Percentiles rank a stretch among this genome's conserved stretches.
phyloP scores from a whole-genome alignment of 169 alveolate genomes.

The Plasmodium inui region DNA sequence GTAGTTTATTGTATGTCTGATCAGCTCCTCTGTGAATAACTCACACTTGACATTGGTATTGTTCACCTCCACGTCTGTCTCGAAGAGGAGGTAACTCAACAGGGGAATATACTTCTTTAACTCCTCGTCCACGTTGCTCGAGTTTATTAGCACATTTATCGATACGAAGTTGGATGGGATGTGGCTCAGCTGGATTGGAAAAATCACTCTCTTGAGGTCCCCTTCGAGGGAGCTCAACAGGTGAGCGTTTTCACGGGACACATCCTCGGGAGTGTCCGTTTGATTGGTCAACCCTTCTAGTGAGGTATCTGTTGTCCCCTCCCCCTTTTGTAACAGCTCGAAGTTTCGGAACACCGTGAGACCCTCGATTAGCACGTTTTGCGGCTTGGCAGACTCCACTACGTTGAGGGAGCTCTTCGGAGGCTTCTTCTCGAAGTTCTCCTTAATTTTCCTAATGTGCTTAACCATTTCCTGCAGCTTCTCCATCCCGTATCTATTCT shows the following conservation, averaged over 20 bases:
- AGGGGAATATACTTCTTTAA: conserved; percentile 76
- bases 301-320: background rate
- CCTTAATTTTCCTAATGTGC: conserved; percentile 62
- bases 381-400: conserved; percentile 55
- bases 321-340: background rate
- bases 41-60: conserved; percentile 70
- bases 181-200: conserved; percentile 79
- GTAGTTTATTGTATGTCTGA: conserved; percentile 77
- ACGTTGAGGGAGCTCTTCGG: conserved; percentile 67
- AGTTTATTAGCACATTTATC: conserved; percentile 75
- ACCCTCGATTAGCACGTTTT: conserved; percentile 54
- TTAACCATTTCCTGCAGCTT: conserved; percentile 69
- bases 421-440: conserved; percentile 55
- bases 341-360: conserved; percentile 76
- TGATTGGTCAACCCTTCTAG: background rate
- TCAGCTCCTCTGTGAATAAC: conserved; percentile 69
- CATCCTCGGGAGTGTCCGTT: background rate
- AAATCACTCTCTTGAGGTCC: conserved; percentile 52
- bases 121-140: conserved; percentile 31
- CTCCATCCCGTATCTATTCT: conserved; percentile 67
- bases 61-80: conserved; percentile 73
- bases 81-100: conserved; percentile 77
- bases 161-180: conserved; percentile 82
- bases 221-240: background rate
- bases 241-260: background rate